Evolutionary conservation across 208 protist genomes (phyloP).

Genomic region (Entamoeba dispar): DNA sequence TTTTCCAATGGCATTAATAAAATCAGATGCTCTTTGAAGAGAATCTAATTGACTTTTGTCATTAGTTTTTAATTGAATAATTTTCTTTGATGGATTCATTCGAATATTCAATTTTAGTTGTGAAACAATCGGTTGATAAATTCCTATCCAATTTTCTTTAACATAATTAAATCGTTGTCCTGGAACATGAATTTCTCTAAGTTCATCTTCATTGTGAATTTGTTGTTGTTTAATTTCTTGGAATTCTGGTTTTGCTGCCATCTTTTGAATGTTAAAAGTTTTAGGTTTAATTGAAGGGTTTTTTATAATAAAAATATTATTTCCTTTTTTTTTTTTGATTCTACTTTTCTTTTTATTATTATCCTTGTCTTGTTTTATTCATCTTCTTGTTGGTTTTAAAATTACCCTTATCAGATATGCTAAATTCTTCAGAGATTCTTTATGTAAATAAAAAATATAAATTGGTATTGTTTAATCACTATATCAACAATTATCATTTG

Average conservation of each 20-base stretch:
- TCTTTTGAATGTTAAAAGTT: neutral
- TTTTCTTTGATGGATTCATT: conserved; percentile 78
- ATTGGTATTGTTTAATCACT: no score
- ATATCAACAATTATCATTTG: no score
- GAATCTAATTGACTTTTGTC: conserved; percentile 47
- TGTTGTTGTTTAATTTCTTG: neutral
- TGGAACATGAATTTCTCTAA: conserved; percentile 53
- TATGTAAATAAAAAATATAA: no score
- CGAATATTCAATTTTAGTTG: conserved; percentile 91
- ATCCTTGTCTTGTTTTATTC: no score
- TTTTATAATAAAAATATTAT: no score
- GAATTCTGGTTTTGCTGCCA: neutral
- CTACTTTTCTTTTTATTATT: no score
- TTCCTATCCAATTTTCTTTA: conserved; percentile 84
- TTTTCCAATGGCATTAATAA: conserved; percentile 81
- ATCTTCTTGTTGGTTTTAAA: no score
- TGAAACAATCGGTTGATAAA: conserved; percentile 89
- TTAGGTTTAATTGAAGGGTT: no score
- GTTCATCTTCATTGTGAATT: neutral
- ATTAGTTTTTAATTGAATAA: conserved; percentile 68
- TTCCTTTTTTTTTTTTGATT: no score
- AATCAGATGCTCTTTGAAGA: conserved; percentile 84
- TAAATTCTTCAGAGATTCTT: no score
- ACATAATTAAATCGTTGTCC: conserved; percentile 79
- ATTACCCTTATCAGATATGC: no score